Base-by-base conservation (phyloP, 2,329 filamentous ascomycete species). In the Colletotrichum tofieldiae region DNA sequence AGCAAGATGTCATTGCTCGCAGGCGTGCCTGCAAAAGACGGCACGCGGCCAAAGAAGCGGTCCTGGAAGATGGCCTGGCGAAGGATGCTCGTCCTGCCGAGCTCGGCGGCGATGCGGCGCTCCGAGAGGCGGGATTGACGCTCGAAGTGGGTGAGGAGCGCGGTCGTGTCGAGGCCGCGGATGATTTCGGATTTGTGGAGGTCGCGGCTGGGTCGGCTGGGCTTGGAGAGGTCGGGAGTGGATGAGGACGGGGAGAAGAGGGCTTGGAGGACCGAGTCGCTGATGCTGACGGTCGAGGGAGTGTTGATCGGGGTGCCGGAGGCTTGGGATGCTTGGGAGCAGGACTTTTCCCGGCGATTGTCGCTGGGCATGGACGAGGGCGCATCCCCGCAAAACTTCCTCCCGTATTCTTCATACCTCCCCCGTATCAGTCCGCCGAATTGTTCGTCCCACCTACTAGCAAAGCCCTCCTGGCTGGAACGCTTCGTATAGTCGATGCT, bases 51-150 rank as follows among this genome's bases (percentile, higher is more conserved):
- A 26, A 63, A 63, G 59, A 72, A 64, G 43, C 65, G 52, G 54
- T 69, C 52, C 2, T 54, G 41, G 32, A 72, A 35, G 23, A 72
- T 54, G 39, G 52, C 43, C 54, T 65, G 59, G 16, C 70, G 70
- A 23, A 69, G 32, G 23, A 72, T n/a, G 37, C 54, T 63, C 18
- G 59, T 43, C 37, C 58, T 47, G n/a, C 59, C 66, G 4, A 72
- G 66, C 65, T 72, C 70, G 1, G 43, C 37, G 23, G 26, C 45
- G 29, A 72, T 72, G 3, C 37, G 68, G 2, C 51, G 59, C 54
- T 72, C 70, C 37, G 70, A 69, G 16, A 64, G 43, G 29, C 65
- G 65, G 29, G 65, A 49, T n/a, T 70, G 58, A 3, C 54, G 65
- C 52, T 72, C 70, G 32, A 62, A 69, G 59, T 59, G 45, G 16